Percentiles rank a stretch among this genome's conserved stretches.
phyloP scores from a whole-genome alignment of 768 basidiomycete species.

The Dendrothele bispora region DNA sequence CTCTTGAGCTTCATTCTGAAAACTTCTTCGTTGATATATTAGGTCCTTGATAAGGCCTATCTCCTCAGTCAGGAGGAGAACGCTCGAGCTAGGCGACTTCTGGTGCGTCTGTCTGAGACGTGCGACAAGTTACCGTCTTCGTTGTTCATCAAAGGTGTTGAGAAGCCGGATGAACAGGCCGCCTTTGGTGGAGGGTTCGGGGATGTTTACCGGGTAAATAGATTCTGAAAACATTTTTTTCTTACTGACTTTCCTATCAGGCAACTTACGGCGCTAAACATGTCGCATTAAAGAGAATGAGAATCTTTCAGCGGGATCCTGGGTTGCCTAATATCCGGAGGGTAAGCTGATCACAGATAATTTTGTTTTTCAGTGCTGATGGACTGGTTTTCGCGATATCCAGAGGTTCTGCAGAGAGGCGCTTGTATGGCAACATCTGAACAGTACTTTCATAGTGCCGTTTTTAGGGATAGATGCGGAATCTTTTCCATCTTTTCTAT shows the following conservation, averaged over 20 bases:
- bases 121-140: not conserved
- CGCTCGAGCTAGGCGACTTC: not conserved
- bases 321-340: constrained; percentile 16
- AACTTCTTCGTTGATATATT: not conserved
- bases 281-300: not conserved
- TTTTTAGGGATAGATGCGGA: not conserved
- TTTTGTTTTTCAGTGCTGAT: not conserved
- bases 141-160: no score
- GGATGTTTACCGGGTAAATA: constrained; percentile 27
- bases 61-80: not conserved
- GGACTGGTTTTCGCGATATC: not conserved
- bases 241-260: constrained; percentile 12
- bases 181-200: constrained; percentile 27
- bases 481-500: constrained; percentile 2
- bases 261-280: not conserved
- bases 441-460: not conserved
- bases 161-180: constrained; percentile 22
- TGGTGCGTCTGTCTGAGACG: not conserved
- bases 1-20: no score
- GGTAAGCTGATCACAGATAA: constrained; percentile 1
- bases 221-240: constrained; percentile 28
- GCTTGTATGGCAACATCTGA: not conserved
- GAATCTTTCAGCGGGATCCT: constrained; percentile 11
- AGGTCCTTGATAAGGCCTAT: not conserved
- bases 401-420: constrained; percentile 7